phyloP scores from a whole-genome alignment of 805 yeast species.

The Lachancea sp. region DNA sequence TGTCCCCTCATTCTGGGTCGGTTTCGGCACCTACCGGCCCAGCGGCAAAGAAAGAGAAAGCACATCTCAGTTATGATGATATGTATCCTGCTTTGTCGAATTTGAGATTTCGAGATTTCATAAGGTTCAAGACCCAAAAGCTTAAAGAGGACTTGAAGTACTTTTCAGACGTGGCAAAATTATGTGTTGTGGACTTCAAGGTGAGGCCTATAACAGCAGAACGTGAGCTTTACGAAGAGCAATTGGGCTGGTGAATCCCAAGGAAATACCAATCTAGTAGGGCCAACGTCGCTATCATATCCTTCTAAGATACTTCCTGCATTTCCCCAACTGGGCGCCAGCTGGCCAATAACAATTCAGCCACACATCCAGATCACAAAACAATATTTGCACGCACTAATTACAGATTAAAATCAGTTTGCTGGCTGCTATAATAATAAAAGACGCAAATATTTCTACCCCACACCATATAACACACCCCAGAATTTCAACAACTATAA shows the following conservation, averaged over 20 bases:
- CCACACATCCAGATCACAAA: too few relatives aligned
- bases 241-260: neutral
- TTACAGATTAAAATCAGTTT: too few relatives aligned
- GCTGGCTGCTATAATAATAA: too few relatives aligned
- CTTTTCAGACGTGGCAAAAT: conserved; percentile 18
- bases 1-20: conserved; percentile 1
- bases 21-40: neutral
- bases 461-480: too few relatives aligned
- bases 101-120: conserved; percentile 17
- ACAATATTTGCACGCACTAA: too few relatives aligned
- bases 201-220: conserved; percentile 7
- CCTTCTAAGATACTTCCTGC: too few relatives aligned
- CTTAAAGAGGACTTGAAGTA: conserved; percentile 16
- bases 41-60: neutral
- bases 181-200: conserved; percentile 18
- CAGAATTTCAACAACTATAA: too few relatives aligned
- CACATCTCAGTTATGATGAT: conserved; percentile 1
- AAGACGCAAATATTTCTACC: too few relatives aligned
- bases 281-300: too few relatives aligned
- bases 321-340: too few relatives aligned
- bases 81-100: conserved; percentile 10
- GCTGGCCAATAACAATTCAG: too few relatives aligned
- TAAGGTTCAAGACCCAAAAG: conserved; percentile 16
- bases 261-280: too few relatives aligned
- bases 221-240: neutral